Base-by-base conservation (phyloP, 2,329 filamentous ascomycete species). In the Diaporthe citriasiana region DNA sequence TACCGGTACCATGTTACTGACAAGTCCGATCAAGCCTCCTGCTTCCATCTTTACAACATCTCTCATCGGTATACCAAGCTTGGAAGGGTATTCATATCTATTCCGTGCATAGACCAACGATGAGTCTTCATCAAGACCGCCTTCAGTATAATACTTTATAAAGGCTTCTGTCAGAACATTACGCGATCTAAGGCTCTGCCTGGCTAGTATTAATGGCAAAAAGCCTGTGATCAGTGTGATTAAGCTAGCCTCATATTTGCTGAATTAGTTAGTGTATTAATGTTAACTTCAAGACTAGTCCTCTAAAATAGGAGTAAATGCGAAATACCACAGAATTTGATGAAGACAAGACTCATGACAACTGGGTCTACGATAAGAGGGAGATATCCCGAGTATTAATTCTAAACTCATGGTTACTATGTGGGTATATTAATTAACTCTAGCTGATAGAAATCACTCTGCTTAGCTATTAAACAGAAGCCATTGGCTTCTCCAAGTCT, bases 31-130 rank as follows among this genome's bases (percentile, higher is more conserved):
- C 0, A 79, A 77, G 0, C 79, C 79, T 7, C 81, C 84, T 57
- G 83, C 79, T 72, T 86, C 83, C 70, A 82, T 80, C 30, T 80
- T 80, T 15, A 81, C 83, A 9, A 82, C 80, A 73, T 85, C 84
- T 2, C 74, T 71, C 0, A 78, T 55, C 3, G 77, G 66, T 4
- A 86, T 75, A 0, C 81, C 81, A 60, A 82, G 77, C 13, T 38
- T 27, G 42, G 50, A 73, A 71, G 76, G 78, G 12, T 80, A 76
- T 17, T 68, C 53, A 55, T 78, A 78, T 42, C 65, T 66, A 25
- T 51, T 45, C 13, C 30, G 33, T 13, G 59, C 57, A 76, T 74
- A 60, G 22, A 74, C 47, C 2, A 50, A 69, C 5, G 56, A 57
- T 6, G 66, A 71, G 19, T 42, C 72, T 13, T 56, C 35, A 2